A percentile compares a stretch with the other conserved stretches of the same genome.
Evolutionary conservation across 2,329 filamentous ascomycete genomes (phyloP).

Genomic region (Berkeleyomyces rouxiae): DNA sequence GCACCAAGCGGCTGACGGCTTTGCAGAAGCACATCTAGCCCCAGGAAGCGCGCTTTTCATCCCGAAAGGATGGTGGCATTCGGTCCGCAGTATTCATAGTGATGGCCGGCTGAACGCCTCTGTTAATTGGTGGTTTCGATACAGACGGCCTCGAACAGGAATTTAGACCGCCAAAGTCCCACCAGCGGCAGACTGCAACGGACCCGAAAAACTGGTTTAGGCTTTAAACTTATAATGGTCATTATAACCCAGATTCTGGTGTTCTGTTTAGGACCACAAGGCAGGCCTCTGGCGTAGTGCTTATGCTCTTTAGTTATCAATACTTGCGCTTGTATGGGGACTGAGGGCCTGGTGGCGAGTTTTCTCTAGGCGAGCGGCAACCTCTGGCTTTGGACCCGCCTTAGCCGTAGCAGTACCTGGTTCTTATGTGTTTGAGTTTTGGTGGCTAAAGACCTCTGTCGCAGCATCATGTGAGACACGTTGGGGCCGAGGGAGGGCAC

Average conservation of each 20-base stretch:
- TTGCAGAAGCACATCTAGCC: slow-evolving; percentile 38
- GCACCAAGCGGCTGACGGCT: slow-evolving; percentile 25
- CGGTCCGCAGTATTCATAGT: slow-evolving; percentile 24
- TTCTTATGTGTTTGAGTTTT: background rate
- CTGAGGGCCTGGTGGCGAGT: background rate
- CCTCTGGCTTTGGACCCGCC: background rate
- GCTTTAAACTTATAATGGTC: background rate
- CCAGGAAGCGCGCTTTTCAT: slow-evolving; percentile 32
- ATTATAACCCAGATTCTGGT: background rate
- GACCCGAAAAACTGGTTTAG: background rate
- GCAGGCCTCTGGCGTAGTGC: background rate
- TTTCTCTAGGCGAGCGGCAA: background rate
- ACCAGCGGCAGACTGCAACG: background rate
- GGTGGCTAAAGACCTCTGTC: background rate
- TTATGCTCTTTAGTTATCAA: background rate
- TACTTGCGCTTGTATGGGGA: background rate
- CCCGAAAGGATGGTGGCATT: slow-evolving; percentile 30
- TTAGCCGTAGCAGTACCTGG: background rate
- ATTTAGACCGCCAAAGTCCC: background rate
- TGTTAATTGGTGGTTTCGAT: slow-evolving; percentile 32
- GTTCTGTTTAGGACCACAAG: background rate
- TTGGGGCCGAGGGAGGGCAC: no score
- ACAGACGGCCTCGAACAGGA: slow-evolving; percentile 9
- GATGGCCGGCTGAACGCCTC: slow-evolving; percentile 26
- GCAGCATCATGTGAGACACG: no score